phyloP scores from a whole-genome alignment of 2,329 filamentous ascomycete species.

The Metarhizium humberi region DNA sequence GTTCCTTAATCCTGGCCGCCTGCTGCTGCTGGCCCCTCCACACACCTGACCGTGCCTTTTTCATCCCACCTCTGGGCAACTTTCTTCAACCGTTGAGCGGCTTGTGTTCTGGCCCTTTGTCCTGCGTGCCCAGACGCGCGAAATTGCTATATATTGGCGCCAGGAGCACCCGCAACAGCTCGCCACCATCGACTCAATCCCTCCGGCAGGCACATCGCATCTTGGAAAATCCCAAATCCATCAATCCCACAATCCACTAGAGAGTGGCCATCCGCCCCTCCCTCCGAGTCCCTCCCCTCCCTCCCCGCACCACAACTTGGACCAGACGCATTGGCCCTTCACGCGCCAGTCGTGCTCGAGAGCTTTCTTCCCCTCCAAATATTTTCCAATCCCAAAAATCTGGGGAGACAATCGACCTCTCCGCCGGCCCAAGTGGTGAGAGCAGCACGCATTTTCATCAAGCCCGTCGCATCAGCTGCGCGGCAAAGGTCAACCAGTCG shows the following conservation, averaged over 20 bases:
- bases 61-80: background rate
- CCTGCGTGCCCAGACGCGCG: background rate
- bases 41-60: background rate
- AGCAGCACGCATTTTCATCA: background rate
- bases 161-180: background rate
- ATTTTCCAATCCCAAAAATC: background rate
- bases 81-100: background rate
- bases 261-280: constrained; percentile 4
- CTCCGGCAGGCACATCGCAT: background rate
- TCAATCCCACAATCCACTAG: constrained; percentile 6
- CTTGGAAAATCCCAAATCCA: constrained; percentile 4
- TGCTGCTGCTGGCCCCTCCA: background rate
- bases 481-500: background rate
- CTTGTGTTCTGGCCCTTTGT: background rate
- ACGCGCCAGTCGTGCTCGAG: constrained; percentile 5
- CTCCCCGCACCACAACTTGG: constrained; percentile 6
- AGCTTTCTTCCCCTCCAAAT: constrained; percentile 1
- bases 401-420: background rate
- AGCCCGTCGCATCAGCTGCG: background rate
- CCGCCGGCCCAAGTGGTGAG: background rate
- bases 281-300: background rate
- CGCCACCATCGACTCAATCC: background rate
- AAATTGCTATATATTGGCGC: background rate
- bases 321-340: constrained; percentile 6
- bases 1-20: background rate